phyloP scores from a whole-genome alignment of 2,329 filamentous ascomycete species.

The Penicillium sp. region DNA sequence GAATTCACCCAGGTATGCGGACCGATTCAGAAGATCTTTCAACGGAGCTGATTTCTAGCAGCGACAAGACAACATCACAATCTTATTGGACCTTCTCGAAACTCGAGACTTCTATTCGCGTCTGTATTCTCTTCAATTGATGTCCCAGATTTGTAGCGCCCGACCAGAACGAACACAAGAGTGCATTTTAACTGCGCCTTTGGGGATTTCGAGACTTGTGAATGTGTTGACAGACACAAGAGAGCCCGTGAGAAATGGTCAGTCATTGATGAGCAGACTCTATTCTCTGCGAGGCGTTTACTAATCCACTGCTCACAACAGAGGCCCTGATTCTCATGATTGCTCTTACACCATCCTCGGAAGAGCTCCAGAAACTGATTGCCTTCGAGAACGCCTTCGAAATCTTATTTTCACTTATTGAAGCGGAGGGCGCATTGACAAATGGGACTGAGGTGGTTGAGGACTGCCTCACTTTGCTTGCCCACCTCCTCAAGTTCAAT shows the following conservation, averaged over 20 bases:
- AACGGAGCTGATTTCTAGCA: conserved; percentile 48
- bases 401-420: conserved; percentile 73
- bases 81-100: conserved; percentile 84
- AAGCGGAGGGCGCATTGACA: conserved; percentile 70
- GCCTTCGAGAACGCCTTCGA: conserved; percentile 94
- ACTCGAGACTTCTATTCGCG: conserved; percentile 82
- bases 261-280: background rate
- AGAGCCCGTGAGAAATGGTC: conserved; percentile 76
- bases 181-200: conserved; percentile 80
- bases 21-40: conserved; percentile 7
- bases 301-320: conserved; percentile 19
- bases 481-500: conserved; percentile 82
- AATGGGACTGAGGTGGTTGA: conserved; percentile 84
- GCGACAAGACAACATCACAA: conserved; percentile 91
- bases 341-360: conserved; percentile 76
- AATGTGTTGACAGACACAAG: conserved; percentile 74
- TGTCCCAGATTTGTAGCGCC: conserved; percentile 77
- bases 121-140: conserved; percentile 82
- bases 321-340: conserved; percentile 82
- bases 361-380: conserved; percentile 89
- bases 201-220: conserved; percentile 83
- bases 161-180: conserved; percentile 89
- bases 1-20: conserved; percentile 79
- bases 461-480: conserved; percentile 84
- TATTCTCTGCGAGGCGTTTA: conserved; percentile 12